Evolutionary conservation across 345 rosid species (phyloP), one percentile per base, ranked within the genome.

Genomic region (Salix koriyanagi): DNA sequence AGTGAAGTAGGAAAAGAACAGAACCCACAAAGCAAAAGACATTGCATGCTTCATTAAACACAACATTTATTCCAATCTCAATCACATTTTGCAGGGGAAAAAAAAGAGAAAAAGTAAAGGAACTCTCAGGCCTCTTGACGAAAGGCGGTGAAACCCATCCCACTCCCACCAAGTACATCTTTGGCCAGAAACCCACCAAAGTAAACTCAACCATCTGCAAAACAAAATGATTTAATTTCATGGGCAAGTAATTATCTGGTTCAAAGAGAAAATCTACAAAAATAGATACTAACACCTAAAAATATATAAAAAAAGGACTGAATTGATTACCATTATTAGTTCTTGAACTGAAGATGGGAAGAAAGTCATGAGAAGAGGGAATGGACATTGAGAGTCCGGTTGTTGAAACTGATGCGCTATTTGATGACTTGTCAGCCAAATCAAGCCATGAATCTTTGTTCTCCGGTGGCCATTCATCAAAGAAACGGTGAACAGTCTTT

Each of bases 381-480:
- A 88, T 85, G 75, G 97, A 88, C 54, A 91, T 90, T 21, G 97
- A 91, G 50, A 89, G 92, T 77, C 78, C 83, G 65, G 90, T 86
- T 65, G 90, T 78, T 56, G 91, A 75, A 39, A 82, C 73, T 19
- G 91, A 79, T 11, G 88, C 75, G 68, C 77, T 80, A 37, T 82
- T 86, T 75, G 91, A 83, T 41, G 93, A 87, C 77, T 87, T 90
- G 44, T 88, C 88, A 70, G 87, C 96, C 79, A 85, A 76, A 83
- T 87, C 88, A 73, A 83, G 85, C 91, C 94, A 90, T 26, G 91
- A 78, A 34, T 86, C 87, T 79, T 84, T 87, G 19, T 79, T 82
- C 78, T 89, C 84, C 23, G 86, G 89, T 32, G 99, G 96, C 89
- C 89, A 89, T 79, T 93, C 99, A 70, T 96, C 99, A 71, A 96